phyloP scores from a whole-genome alignment of 345 rosid genomes.

The Sisymbrium irio region DNA sequence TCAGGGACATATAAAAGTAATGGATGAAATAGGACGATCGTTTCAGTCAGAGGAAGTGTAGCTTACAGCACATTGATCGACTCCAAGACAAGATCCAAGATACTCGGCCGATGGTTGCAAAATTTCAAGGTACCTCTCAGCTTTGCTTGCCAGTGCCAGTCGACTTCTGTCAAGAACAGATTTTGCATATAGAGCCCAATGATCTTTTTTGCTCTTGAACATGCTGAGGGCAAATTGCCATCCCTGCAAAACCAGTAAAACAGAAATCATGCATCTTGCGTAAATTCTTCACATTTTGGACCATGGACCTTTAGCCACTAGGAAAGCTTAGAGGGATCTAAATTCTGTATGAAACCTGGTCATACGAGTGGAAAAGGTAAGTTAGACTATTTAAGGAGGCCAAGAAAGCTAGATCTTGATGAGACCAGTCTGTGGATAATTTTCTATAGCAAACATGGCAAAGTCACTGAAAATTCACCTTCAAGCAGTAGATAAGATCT shows the following conservation, averaged over 20 bases:
- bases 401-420: constrained; percentile 1
- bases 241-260: constrained; percentile 54
- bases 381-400: not conserved
- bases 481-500: constrained; percentile 87
- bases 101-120: constrained; percentile 96
- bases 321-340: not conserved
- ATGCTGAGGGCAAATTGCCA: constrained; percentile 71
- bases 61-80: constrained; percentile 88
- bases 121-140: constrained; percentile 77
- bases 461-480: constrained; percentile 48
- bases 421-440: constrained; percentile 4
- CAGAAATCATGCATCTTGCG: constrained; percentile 15
- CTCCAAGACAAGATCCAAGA: constrained; percentile 87
- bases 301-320: constrained; percentile 1
- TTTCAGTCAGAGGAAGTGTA: constrained; percentile 14
- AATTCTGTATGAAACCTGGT: not conserved
- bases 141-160: constrained; percentile 80
- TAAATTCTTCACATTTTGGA: not conserved
- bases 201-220: constrained; percentile 52
- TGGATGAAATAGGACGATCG: not conserved
- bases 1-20: not conserved
- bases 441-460: not conserved
- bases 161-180: constrained; percentile 96
- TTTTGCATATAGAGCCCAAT: constrained; percentile 94
- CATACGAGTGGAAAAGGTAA: not conserved